phyloP scores from a whole-genome alignment of 2,329 filamentous ascomycete species.

The Xylariales sp. region DNA sequence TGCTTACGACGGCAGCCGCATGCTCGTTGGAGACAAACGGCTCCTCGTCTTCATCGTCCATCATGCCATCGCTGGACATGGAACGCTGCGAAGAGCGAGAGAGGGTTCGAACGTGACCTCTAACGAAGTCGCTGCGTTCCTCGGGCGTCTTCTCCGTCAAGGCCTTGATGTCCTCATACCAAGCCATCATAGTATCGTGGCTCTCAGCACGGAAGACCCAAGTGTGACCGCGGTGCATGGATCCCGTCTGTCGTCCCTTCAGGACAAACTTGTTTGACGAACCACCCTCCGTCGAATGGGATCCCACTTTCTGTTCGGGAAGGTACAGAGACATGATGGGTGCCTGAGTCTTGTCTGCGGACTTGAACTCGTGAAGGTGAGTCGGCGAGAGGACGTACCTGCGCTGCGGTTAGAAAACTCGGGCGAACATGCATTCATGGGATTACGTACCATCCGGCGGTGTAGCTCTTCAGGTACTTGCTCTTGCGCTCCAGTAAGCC shows the following conservation, averaged over 20 bases:
- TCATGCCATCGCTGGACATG: conserved; percentile 68
- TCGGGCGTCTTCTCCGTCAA: conserved; percentile 85
- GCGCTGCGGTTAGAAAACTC: conserved; percentile 16
- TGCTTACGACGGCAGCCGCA: conserved; percentile 51
- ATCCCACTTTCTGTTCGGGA: conserved; percentile 90
- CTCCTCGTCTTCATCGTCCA: conserved; percentile 70
- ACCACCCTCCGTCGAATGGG: conserved; percentile 75
- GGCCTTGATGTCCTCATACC: conserved; percentile 88
- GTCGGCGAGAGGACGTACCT: conserved; percentile 96
- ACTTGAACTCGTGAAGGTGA: conserved; percentile 98
- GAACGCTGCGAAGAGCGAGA: conserved; percentile 62
- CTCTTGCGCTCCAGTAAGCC: conserved; percentile 95
- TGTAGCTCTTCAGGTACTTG: conserved; percentile 98
- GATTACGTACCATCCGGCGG: conserved; percentile 75
- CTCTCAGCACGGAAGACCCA: conserved; percentile 70
- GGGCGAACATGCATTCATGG: not conserved
- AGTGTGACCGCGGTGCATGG: conserved; percentile 78
- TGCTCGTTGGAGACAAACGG: conserved; percentile 48
- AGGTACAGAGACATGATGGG: conserved; percentile 96
- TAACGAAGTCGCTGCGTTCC: conserved; percentile 82
- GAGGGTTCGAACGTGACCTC: conserved; percentile 71
- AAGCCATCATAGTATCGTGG: conserved; percentile 94
- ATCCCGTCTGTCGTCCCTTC: conserved; percentile 89
- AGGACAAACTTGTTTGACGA: conserved; percentile 97
- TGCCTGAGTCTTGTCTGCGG: conserved; percentile 85